phyloP scores from a whole-genome alignment of 129 eudicot genomes.

The Pseudognaphalium luteoalbum region DNA sequence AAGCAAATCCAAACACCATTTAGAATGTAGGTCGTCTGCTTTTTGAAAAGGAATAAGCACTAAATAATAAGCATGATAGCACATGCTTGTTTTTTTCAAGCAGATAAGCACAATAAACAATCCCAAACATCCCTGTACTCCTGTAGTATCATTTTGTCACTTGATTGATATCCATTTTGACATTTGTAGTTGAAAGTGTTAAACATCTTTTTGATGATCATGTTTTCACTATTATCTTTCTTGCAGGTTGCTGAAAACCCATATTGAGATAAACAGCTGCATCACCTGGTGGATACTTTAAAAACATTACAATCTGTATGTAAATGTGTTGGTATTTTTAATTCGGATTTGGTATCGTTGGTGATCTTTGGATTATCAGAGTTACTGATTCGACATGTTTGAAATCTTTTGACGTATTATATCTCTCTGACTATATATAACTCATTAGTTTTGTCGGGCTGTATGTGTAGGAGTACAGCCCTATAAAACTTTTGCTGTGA shows the following conservation, averaged over 20 bases:
- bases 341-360: slow-evolving; percentile 16
- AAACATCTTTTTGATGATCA: neutral
- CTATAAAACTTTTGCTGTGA: slow-evolving; percentile 24
- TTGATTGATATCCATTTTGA: too few species aligned
- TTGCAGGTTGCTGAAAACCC: slow-evolving; percentile 23
- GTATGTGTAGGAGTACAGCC: slow-evolving; percentile 14
- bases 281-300: slow-evolving; percentile 8
- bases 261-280: slow-evolving; percentile 5
- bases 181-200: too few species aligned
- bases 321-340: slow-evolving; percentile 29
- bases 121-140: too few species aligned
- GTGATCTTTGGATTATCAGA: slow-evolving; percentile 25
- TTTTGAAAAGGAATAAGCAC: too few species aligned
- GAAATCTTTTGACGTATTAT: neutral
- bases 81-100: too few species aligned
- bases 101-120: too few species aligned
- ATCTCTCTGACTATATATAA: slow-evolving; percentile 14
- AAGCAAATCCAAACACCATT: too few species aligned
- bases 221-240: neutral
- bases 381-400: slow-evolving; percentile 16
- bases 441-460: slow-evolving; percentile 26
- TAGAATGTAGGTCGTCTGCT: too few species aligned
- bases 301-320: slow-evolving; percentile 26
- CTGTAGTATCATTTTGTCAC: too few species aligned
- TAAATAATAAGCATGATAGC: too few species aligned